Conservation (phyloP, 2,329 filamentous ascomycete species). For the Apiospora aurea region DNA sequence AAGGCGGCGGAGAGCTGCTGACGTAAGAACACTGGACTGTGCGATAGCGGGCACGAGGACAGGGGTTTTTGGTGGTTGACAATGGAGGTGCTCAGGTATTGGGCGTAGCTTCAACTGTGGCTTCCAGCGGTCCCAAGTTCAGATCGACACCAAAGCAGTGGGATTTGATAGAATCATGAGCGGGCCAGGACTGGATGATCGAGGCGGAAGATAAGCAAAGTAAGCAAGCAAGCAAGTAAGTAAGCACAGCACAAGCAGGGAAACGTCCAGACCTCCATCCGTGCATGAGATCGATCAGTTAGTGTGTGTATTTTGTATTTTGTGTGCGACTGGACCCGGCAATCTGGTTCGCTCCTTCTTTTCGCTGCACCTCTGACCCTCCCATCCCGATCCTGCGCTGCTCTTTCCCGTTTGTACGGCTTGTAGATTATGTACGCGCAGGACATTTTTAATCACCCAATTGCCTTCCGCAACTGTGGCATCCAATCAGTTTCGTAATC, state of each 20-base stretch:
- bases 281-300: background rate
- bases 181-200: background rate
- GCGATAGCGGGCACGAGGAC: background rate
- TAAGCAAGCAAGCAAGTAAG: background rate
- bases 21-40: background rate
- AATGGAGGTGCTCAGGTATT: background rate
- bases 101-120: background rate
- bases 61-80: background rate
- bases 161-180: background rate
- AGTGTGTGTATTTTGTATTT: background rate
- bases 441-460: background rate
- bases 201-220: background rate
- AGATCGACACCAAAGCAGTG: background rate
- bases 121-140: background rate
- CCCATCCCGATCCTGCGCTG: background rate
- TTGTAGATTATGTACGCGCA: constrained; percentile 1
- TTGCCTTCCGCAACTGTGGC: background rate
- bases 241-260: background rate
- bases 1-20: background rate
- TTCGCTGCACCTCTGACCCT: background rate
- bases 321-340: background rate
- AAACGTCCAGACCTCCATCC: background rate
- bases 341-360: constrained; percentile 5
- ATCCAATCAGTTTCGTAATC: background rate
- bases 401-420: background rate